Base-by-base conservation (phyloP, 2,329 filamentous ascomycete genomes). In the Aspergillus ustus region DNA sequence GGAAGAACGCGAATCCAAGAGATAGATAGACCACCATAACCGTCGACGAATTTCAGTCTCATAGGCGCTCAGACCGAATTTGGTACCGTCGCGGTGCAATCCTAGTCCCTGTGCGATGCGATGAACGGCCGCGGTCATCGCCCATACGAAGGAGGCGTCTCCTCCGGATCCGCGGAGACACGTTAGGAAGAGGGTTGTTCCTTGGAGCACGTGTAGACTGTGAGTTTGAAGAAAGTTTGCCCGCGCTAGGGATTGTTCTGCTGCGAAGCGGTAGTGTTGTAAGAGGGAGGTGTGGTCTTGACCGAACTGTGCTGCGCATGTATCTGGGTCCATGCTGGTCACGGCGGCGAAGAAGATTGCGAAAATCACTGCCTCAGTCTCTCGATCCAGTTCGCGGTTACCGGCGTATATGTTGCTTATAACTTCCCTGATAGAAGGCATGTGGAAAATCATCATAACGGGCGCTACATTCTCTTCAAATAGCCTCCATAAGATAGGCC, bases 391-490 rank as follows among this genome's bases (percentile, higher is more conserved):
- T 40, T 79, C 79, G 44, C 84, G 13, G 9, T 40, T 15, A 40
- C 80, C 1, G 84, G 75, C 51, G 83, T 78, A 44, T 79, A 84
- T 82, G 25, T 82, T 78, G 17, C 82, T 68, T 40, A 89, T 75
- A 1, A 81, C 77, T 1, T 81, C 79, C 60, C 83, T 81, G 20
- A 83, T 76, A 11, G 81, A 84, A 1, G 85, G 84, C 7, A 81
- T 77, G 69, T 89, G 87, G 13, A 89, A 73, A 4, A 89, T 79
- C 53, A 87, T 86, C 65, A 88, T 77, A 17, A 89, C 70, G 1
- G 86, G 85, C 63, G 88, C 86, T 11, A 89, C 84, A 64, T 87
- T 87, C 59, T 87, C 83, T 65, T 83, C 81, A 75, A 82, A 89
- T 3, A 81, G 73, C n/a, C 82, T 77, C 85, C 86, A 88, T 59